These are phyloP conservation scores for Colletotrichum sublineola DNA, from an alignment of 2,329 filamentous ascomycete species.

Conservation along the genomic window DNA sequence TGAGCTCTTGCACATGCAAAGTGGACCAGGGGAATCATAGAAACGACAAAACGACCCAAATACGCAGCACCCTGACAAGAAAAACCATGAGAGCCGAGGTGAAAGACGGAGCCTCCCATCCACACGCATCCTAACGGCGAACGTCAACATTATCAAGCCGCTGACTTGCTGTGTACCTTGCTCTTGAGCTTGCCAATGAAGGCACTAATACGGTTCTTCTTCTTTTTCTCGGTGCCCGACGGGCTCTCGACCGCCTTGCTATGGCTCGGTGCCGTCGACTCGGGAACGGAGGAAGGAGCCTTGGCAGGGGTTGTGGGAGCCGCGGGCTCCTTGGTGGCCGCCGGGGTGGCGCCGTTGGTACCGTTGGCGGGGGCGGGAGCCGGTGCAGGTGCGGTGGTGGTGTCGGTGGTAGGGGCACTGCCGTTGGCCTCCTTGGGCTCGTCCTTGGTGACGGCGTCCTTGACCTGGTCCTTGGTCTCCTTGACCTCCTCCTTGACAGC, in stretches of 20 bases:
- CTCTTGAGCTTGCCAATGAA: slow-evolving; percentile 71
- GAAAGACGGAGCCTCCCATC: slow-evolving; percentile 47
- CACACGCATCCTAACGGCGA: slow-evolving; percentile 47
- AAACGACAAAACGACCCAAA: slow-evolving; percentile 43
- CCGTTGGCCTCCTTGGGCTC: slow-evolving; percentile 40
- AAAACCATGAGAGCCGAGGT: slow-evolving; percentile 52
- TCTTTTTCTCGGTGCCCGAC: slow-evolving; percentile 68
- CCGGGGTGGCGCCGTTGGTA: slow-evolving; percentile 45
- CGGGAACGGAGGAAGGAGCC: slow-evolving; percentile 38
- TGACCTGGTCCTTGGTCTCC: slow-evolving; percentile 39
- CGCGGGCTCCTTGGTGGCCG: slow-evolving; percentile 42
- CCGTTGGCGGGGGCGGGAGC: slow-evolving; percentile 33
- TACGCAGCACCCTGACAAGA: slow-evolving; percentile 53
- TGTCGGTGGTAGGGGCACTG: slow-evolving; percentile 15
- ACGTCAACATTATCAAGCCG: slow-evolving; percentile 29
- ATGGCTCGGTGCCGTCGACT: slow-evolving; percentile 44
- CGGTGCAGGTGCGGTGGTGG: slow-evolving; percentile 15
- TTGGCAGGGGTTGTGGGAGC: slow-evolving; percentile 39
- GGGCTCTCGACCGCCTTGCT: slow-evolving; percentile 48
- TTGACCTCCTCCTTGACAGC: slow-evolving; percentile 45
- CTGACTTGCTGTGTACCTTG: slow-evolving; percentile 54
- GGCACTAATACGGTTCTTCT: slow-evolving; percentile 74
- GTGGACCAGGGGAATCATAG: slow-evolving; percentile 47
- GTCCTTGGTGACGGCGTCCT: slow-evolving; percentile 43
- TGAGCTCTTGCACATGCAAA: slow-evolving; percentile 41